phyloP scores from a whole-genome alignment of 352 stramenopile species.

The Blastocystis sp. region DNA sequence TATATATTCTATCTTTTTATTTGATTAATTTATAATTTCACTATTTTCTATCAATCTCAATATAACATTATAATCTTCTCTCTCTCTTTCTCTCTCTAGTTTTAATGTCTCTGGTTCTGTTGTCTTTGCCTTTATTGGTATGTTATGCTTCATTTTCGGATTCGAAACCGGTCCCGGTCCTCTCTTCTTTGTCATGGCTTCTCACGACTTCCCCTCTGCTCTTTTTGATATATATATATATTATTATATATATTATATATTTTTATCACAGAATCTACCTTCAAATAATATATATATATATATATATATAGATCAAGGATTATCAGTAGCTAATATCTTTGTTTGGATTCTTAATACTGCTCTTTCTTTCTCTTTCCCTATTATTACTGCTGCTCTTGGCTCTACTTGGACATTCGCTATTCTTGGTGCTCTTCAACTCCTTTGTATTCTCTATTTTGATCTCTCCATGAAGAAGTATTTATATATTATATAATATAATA shows the following conservation, averaged over 20 bases:
- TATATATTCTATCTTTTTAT: too few relatives aligned
- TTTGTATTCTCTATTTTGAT: constrained; percentile 30
- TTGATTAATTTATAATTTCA: too few relatives aligned
- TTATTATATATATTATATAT: too few relatives aligned
- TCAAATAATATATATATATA: too few relatives aligned
- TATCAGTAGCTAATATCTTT: constrained; percentile 26
- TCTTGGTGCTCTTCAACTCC: constrained; percentile 19
- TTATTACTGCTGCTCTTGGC: constrained; percentile 15
- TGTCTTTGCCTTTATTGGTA: constrained; percentile 17
- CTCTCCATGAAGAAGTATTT: constrained; percentile 25
- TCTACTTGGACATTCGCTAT: constrained; percentile 20
- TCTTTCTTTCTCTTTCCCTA: constrained; percentile 25
- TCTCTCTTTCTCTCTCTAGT: neutral
- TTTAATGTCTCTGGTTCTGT: constrained; percentile 11
- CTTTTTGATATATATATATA: too few relatives aligned
- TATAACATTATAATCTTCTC: too few relatives aligned
- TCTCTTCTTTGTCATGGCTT: constrained; percentile 36
- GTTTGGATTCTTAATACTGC: constrained; percentile 22
- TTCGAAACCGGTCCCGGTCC: constrained; percentile 36
- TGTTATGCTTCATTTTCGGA: constrained; percentile 25
- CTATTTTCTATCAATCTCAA: too few relatives aligned
- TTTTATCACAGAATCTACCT: too few relatives aligned
- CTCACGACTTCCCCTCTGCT: constrained; percentile 33
- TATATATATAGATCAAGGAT: constrained; percentile 28
- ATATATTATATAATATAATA: too few relatives aligned